These are phyloP conservation scores for Isabelozyma heimii DNA, from an alignment of 805 yeast species.

Conservation along the genomic window DNA sequence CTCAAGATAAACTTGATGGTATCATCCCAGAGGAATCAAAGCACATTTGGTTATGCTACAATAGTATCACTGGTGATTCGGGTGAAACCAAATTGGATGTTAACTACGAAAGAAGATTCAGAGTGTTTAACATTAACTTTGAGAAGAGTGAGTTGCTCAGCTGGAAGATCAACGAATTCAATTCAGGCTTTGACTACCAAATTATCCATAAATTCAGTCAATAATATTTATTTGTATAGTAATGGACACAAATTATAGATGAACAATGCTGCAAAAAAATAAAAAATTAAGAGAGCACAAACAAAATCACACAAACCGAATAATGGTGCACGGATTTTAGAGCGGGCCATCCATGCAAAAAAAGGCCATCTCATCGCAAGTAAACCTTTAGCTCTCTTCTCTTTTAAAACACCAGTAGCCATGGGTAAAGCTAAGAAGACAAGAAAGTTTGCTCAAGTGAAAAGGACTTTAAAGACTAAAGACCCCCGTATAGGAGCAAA, in stretches of 20 bases:
- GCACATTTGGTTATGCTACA: slow-evolving; percentile 38
- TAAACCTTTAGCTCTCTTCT: not conserved
- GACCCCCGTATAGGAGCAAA: slow-evolving; percentile 58
- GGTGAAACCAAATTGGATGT: slow-evolving; percentile 24
- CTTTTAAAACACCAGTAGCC: not conserved
- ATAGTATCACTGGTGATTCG: slow-evolving; percentile 36
- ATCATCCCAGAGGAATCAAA: slow-evolving; percentile 4
- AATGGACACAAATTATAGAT: not conserved
- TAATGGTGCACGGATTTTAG: not conserved
- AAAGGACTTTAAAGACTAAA: slow-evolving; percentile 73
- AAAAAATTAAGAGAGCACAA: too few species aligned
- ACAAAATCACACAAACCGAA: too few species aligned
- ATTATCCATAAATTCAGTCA: slow-evolving; percentile 8
- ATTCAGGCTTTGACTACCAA: slow-evolving; percentile 27
- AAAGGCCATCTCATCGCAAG: not conserved
- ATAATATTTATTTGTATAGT: not conserved
- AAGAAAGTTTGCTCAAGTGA: slow-evolving; percentile 91
- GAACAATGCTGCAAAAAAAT: too few species aligned
- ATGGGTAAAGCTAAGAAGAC: slow-evolving; percentile 99
- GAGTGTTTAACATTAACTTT: slow-evolving; percentile 34
- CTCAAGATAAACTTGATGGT: slow-evolving; percentile 5
- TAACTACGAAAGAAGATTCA: slow-evolving; percentile 27
- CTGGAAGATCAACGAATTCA: slow-evolving; percentile 34
- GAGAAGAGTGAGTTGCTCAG: slow-evolving; percentile 23
- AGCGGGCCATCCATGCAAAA: not conserved